Conservation (phyloP, 768 basidiomycete species). For the Butyriboletus loyo region DNA sequence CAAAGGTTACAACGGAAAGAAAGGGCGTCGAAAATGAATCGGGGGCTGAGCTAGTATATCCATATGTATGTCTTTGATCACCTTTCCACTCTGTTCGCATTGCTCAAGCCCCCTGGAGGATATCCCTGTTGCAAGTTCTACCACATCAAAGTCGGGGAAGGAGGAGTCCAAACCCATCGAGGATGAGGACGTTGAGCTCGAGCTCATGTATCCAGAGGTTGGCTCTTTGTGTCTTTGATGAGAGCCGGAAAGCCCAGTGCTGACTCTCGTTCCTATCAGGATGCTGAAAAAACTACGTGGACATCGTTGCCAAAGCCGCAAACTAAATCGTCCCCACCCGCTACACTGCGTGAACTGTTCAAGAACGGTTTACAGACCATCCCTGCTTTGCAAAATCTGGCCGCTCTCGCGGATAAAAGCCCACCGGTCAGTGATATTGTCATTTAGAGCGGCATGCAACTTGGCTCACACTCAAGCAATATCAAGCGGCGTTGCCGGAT, state of each 20-base stretch:
- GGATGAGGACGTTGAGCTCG: constrained; percentile 7
- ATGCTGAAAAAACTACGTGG: background rate
- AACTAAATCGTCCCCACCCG: background rate
- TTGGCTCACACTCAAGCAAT: background rate
- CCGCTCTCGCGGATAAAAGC: background rate
- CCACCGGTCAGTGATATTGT: constrained; percentile 5
- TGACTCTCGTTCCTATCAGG: constrained; percentile 4
- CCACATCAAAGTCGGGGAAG: background rate
- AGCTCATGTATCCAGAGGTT: constrained; percentile 21
- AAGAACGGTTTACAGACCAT: background rate
- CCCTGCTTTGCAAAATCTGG: background rate
- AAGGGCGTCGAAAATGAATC: background rate
- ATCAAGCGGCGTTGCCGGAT: constrained; percentile 17
- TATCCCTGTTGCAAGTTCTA: background rate
- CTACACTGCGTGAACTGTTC: constrained; percentile 1
- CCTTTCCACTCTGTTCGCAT: background rate
- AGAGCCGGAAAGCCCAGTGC: background rate
- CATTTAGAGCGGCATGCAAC: background rate
- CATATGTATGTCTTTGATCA: constrained; percentile 14
- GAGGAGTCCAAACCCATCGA: background rate
- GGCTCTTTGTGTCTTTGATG: background rate
- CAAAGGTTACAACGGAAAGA: background rate
- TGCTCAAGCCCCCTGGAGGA: constrained; percentile 9
- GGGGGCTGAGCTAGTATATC: constrained; percentile 22
- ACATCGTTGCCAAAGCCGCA: background rate